Evolutionary conservation across 345 rosid species (phyloP), one percentile per base, ranked within the genome.

Genomic region (Turritis glabra): DNA sequence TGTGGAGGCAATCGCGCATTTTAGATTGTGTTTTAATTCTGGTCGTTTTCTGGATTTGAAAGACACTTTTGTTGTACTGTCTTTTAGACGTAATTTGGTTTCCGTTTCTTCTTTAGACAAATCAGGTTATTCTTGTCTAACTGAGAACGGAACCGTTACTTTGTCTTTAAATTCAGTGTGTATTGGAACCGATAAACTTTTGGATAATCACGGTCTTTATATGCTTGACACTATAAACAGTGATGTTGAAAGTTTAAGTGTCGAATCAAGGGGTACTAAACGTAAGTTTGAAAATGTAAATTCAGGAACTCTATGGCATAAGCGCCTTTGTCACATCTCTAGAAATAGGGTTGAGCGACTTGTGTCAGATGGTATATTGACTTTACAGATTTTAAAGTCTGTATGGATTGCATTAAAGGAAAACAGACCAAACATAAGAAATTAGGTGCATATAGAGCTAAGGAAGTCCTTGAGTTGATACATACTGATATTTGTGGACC

Each of bases 21-120:
- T 66, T 32, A 18, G 19, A 33, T 1, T 21, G 3, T 51, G 21
- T 3, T 67, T 51, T 14, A 51, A 22, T 67, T 3, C 21, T 35
- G 33, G 59, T 32, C 19, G 7, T 61, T 66, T 19, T 66, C 0
- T 21, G 71, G 58, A 67, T 67, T 51, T 67, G 23, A 52, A 67
- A 32, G 60, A 67, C 32, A 67, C 23, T 22, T 67, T 67, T 21
- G 35, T 35, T 35, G 12, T 3, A 35, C 13, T 13, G 12, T 35
- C 38, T 2, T 35, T 35, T 10, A 35, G 38, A 35, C 38, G 38
- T 0, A 35, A 9, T 35, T 35, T 35, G 11, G 11, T 33, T 33
- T 33, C 2, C 2, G 3, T 1, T 33, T 8, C 11, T 33, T 33
- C 0, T 33, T 33, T 33, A 33, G 38, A 33, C 11, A 33, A 9